phyloP scores from a whole-genome alignment of 352 stramenopile genomes.

The Ophiocytium majus region DNA sequence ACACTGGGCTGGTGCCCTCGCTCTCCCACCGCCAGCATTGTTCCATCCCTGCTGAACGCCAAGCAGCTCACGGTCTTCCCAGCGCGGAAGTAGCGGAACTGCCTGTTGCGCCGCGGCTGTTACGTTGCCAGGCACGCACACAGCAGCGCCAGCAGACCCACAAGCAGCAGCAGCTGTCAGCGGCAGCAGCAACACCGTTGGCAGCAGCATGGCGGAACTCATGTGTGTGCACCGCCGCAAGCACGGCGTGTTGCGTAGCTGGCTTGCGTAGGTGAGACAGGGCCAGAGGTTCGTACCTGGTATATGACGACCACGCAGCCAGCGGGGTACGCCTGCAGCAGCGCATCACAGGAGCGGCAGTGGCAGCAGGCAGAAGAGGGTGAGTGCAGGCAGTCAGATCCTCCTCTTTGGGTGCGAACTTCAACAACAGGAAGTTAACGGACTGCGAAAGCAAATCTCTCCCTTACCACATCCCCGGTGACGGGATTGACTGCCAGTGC shows the following conservation, averaged over 20 bases:
- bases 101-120: slow-evolving; percentile 42
- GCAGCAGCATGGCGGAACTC: too few species aligned
- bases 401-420: too few species aligned
- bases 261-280: too few species aligned
- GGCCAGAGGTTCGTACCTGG: neutral
- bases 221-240: too few species aligned
- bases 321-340: slow-evolving; percentile 41
- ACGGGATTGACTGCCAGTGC: slow-evolving; percentile 48
- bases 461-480: slow-evolving; percentile 40
- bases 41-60: slow-evolving; percentile 44
- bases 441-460: too few species aligned
- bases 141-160: neutral
- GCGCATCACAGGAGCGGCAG: too few species aligned
- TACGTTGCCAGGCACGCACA: neutral
- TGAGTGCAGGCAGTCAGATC: too few species aligned
- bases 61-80: slow-evolving; percentile 51
- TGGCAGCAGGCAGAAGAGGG: too few species aligned
- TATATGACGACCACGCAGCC: slow-evolving; percentile 54
- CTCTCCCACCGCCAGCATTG: slow-evolving; percentile 45
- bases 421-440: too few species aligned
- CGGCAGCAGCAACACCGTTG: too few species aligned
- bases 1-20: slow-evolving; percentile 34
- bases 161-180: too few species aligned
- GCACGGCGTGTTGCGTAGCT: too few species aligned
- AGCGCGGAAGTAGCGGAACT: slow-evolving; percentile 47